Evolutionary conservation across 371 early-diverging fungal species (phyloP), one percentile per base, ranked within the genome.

Genomic region (Lichtheimia corymbifera): DNA sequence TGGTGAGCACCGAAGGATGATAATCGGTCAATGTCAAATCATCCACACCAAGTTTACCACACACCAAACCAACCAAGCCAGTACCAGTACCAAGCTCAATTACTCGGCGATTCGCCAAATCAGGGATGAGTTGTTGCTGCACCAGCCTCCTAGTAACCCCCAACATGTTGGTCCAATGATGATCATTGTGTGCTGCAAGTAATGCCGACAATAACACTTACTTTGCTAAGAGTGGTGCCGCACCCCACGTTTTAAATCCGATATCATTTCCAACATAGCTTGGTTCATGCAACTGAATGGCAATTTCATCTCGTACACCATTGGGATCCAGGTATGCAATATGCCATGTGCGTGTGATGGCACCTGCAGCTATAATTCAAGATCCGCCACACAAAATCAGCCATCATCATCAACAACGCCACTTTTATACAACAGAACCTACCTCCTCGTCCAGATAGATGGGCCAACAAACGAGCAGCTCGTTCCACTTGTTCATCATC

Each of bases 161-260:
- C n/a, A n/a, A n/a, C n/a, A 54, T 20, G 13, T 53, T 49, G 12
- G 30, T 17, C 18, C 15, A 20, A 55, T 14, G 13, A 55, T 27
- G 13, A 12, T 30, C 14, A n/a, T 22, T 53, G 2, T 56, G 2
- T 27, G 20, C n/a, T n/a, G n/a, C n/a, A n/a, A n/a, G n/a, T 30
- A 15, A 17, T 14, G 27, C 22, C 53, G 5, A 43, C 9, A 44
- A 42, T 9, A 44, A 45, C 51, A 2, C 70, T 73, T 73, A 80
- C 80, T 75, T 80, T 53, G 77, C 77, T 53, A 80, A 61, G 41
- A 80, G 55, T 13, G 80, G 80, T 1, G 78, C 80, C 5, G 80
- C 75, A 45, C 80, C 80, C 80, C 80, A 80, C 17, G 80, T 80
- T 51, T 80, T 80, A 53, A 77, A 77, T 12, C 80, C 80, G 45